phyloP scores from a whole-genome alignment of 2,329 filamentous ascomycete species.

The Polytolypa hystricis region DNA sequence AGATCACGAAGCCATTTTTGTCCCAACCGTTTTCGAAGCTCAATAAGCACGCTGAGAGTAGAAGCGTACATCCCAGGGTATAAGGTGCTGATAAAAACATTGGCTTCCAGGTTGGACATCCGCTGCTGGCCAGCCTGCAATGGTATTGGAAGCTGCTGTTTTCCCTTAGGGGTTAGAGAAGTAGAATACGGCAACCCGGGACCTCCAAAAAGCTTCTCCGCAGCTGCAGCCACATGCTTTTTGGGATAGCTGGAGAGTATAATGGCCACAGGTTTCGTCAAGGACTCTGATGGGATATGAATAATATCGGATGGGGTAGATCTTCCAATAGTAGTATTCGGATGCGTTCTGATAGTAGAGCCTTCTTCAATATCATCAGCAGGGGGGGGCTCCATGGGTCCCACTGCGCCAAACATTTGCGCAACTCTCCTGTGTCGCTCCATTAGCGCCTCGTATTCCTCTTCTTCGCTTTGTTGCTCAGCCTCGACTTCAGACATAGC shows the following conservation, averaged over 20 bases:
- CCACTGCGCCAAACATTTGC: slow-evolving; percentile 21
- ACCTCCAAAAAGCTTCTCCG: slow-evolving; percentile 67
- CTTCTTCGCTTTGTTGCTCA: too few relatives aligned
- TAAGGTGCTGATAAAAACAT: slow-evolving; percentile 47
- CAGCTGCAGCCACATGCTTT: slow-evolving; percentile 62
- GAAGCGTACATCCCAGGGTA: slow-evolving; percentile 53
- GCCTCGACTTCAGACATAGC: slow-evolving; percentile 4
- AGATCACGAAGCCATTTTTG: slow-evolving; percentile 47
- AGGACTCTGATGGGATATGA: slow-evolving; percentile 56
- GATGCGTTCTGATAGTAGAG: slow-evolving; percentile 55
- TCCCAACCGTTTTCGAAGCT: slow-evolving; percentile 50
- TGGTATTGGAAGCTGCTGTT: slow-evolving; percentile 43
- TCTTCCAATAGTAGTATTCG: slow-evolving; percentile 60
- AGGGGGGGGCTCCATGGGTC: slow-evolving; percentile 29
- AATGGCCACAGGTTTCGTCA: slow-evolving; percentile 58
- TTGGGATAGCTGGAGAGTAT: slow-evolving; percentile 58
- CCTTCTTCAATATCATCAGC: slow-evolving; percentile 31
- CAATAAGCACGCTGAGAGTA: slow-evolving; percentile 44
- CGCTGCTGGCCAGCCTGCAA: slow-evolving; percentile 44
- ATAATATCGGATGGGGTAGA: slow-evolving; percentile 63
- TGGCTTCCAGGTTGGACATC: slow-evolving; percentile 52
- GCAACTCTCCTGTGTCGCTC: slow-evolving; percentile 5
- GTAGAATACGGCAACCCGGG: slow-evolving; percentile 64
- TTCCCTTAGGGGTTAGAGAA: slow-evolving; percentile 49
- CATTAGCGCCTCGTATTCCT: slow-evolving; percentile 9